A percentile compares a stretch with the other conserved stretches of the same genome.
Conservation (phyloP, 352 stramenopile genomes). For the Pythium rhizo-oryzae region DNA sequence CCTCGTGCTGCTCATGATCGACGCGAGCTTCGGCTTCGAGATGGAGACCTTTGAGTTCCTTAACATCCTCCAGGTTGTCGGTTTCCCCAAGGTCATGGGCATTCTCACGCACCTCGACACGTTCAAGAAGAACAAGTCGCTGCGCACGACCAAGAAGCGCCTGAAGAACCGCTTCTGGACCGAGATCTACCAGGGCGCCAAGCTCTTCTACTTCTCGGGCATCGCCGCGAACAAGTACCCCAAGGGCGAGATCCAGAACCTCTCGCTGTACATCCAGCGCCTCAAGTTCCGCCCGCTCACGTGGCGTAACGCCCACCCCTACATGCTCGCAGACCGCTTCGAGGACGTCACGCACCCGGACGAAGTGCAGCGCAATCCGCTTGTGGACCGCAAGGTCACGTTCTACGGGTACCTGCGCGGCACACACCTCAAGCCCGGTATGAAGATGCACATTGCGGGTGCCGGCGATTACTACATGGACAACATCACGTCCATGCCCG, state of each 20-base stretch:
- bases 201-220: slow-evolving; percentile 98
- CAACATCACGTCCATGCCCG: slow-evolving; percentile 92
- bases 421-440: slow-evolving; percentile 96
- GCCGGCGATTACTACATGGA: slow-evolving; percentile 98
- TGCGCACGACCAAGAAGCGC: slow-evolving; percentile 98
- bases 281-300: slow-evolving; percentile 98
- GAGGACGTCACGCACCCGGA: slow-evolving; percentile 98
- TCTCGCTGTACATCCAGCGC: slow-evolving; percentile 97
- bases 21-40: slow-evolving; percentile 99
- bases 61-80: slow-evolving; percentile 97
- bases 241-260: slow-evolving; percentile 98
- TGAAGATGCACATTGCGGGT: slow-evolving; percentile 98
- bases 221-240: slow-evolving; percentile 99
- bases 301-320: slow-evolving; percentile 99
- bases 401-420: slow-evolving; percentile 99
- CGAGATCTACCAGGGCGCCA: slow-evolving; percentile 95
- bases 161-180: slow-evolving; percentile 99
- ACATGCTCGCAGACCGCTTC: slow-evolving; percentile 97
- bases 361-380: slow-evolving; percentile 92
- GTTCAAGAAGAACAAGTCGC: slow-evolving; percentile 98
- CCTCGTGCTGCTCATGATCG: slow-evolving; percentile 98
- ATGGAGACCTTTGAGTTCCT: slow-evolving; percentile 99
- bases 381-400: slow-evolving; percentile 93
- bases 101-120: slow-evolving; percentile 99
- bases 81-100: slow-evolving; percentile 96